Percentiles rank a stretch among this genome's conserved stretches.
Evolutionary conservation across 2,329 filamentous ascomycete genomes (phyloP).

Genomic region (Decorospora gaudefroyi): DNA sequence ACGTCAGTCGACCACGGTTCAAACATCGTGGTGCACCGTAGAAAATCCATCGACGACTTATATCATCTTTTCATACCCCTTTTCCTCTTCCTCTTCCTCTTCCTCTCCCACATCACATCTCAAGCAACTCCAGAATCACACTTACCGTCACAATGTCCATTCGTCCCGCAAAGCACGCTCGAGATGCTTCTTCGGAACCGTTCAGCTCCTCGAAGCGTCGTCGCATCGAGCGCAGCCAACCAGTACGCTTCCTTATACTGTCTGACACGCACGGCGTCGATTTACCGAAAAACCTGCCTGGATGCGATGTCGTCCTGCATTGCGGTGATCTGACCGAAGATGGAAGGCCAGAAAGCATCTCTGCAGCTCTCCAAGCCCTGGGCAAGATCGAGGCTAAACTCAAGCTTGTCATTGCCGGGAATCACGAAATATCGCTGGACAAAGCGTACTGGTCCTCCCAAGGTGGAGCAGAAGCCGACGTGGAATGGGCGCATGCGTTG

Average conservation of each 20-base stretch:
- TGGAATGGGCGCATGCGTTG: slow-evolving; percentile 12
- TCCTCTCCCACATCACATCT: too few species aligned
- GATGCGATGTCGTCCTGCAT: slow-evolving; percentile 60
- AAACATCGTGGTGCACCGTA: too few species aligned
- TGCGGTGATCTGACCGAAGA: slow-evolving; percentile 61
- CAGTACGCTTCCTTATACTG: slow-evolving; percentile 45
- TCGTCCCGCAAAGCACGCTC: background rate
- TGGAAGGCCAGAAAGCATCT: slow-evolving; percentile 54
- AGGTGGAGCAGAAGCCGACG: slow-evolving; percentile 26
- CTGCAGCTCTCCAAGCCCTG: slow-evolving; percentile 52
- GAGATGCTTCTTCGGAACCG: too few species aligned
- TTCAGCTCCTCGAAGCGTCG: too few species aligned
- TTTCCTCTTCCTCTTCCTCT: too few species aligned
- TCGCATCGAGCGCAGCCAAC: background rate
- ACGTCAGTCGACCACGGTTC: too few species aligned
- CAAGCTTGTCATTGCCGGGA: slow-evolving; percentile 65
- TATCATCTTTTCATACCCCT: too few species aligned
- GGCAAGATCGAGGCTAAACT: slow-evolving; percentile 56
- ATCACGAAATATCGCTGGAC: slow-evolving; percentile 65
- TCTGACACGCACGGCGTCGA: slow-evolving; percentile 48
- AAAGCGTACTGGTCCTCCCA: slow-evolving; percentile 40
- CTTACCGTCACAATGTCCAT: background rate
- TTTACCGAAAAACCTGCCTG: slow-evolving; percentile 49
- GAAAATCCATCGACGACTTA: too few species aligned
- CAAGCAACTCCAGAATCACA: background rate